Evolutionary conservation across 305 asterid species (phyloP).

Genomic region (Lippia alba): DNA sequence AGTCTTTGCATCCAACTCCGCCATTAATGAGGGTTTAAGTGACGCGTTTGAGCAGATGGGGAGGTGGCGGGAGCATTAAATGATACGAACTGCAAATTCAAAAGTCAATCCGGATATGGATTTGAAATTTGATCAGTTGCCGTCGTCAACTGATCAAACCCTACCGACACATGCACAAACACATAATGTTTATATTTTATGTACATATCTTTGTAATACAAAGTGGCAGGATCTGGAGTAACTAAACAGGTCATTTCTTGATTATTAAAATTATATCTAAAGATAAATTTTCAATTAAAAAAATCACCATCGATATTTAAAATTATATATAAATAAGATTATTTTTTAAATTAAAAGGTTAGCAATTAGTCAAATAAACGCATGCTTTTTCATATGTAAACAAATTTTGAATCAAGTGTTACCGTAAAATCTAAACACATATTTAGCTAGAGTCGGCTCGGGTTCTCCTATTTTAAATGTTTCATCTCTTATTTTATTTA

Average conservation of each 20-base stretch:
- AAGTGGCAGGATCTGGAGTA: too few relatives aligned
- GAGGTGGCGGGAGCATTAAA: constrained; percentile 51
- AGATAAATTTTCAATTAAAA: too few relatives aligned
- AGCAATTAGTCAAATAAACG: too few relatives aligned
- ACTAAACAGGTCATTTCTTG: too few relatives aligned
- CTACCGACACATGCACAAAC: constrained; percentile 35
- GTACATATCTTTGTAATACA: background rate
- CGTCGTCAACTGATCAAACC: background rate
- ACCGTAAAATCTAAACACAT: too few relatives aligned
- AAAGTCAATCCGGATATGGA: constrained; percentile 40
- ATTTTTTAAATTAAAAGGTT: too few relatives aligned
- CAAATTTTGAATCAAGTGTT: background rate
- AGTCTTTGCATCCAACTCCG: background rate
- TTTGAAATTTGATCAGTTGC: background rate
- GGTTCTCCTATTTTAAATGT: too few relatives aligned
- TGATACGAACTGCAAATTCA: constrained; percentile 31
- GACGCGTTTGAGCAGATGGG: constrained; percentile 73
- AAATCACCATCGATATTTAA: too few relatives aligned
- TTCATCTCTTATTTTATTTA: too few relatives aligned
- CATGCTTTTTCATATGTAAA: background rate
- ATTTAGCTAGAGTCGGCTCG: background rate
- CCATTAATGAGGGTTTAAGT: constrained; percentile 45
- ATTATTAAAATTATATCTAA: too few relatives aligned
- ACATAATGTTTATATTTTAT: background rate
- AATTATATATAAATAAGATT: too few relatives aligned